Base-by-base conservation (phyloP, 306 rosid genomes). In the Amphicarpaea edgeworthii region DNA sequence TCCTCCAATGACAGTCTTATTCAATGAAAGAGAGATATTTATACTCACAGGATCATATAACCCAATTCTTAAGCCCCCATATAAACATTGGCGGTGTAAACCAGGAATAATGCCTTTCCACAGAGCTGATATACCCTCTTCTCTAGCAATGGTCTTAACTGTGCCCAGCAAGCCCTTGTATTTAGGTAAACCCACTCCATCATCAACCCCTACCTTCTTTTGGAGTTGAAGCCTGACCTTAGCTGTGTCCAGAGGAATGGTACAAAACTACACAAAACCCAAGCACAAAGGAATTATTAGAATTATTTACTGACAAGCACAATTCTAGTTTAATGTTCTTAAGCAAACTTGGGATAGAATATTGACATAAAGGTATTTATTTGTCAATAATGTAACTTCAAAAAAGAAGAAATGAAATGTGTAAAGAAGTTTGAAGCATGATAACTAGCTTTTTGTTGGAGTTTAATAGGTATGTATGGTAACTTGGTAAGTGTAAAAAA, bases 191-290 rank as follows among this genome's bases (percentile, higher is more conserved):
- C 83, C 82, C 16, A 20, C 70, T 58, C 79, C 96, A 66, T 89
- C 97, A 50, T 68, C 78, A 7, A 17, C 46, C 28, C 70, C 83
- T 12, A 85, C 78, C 84, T 88, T 96, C 87, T 82, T 90, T 75
- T 92, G 99, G 20, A 96, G 93, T 80, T 96, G 99, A 80, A 96
- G 97, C 87, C 99, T 90, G 55, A 96, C 99, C 84, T 96, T 96
- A 46, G 99, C 99, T 10, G 88, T 90, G 73, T 96, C 99, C 77
- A 96, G 74, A 34, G 99, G 99, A 70, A 92, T 88, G n/a, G 98
- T 96, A 83, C 96, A 96, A 46, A 88, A 86, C 99, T 96, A 83
- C 87, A 76, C 14, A 46, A 65, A 76, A 67, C 26, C 45, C 74
- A 75, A 16, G 30, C 57, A 81, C n/a, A 82, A 28, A 16, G 47